phyloP scores from a whole-genome alignment of 2,329 filamentous ascomycete genomes.

The Gnomoniopsis sp. region DNA sequence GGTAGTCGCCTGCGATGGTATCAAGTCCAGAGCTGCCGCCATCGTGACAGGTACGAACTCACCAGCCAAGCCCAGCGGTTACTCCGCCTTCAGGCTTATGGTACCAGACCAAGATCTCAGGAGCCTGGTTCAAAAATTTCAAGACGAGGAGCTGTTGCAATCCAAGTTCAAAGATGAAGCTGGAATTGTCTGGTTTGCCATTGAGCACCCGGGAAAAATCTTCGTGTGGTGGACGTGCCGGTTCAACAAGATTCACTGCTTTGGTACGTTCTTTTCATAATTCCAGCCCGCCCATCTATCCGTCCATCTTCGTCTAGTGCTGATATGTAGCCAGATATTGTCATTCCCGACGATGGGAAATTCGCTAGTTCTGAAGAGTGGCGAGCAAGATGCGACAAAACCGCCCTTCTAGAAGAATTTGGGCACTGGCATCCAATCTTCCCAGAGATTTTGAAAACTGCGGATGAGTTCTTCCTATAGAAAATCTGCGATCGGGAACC shows the following conservation, averaged over 20 bases:
- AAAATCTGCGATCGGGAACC: background rate
- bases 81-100: background rate
- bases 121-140: background rate
- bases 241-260: background rate
- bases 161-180: background rate
- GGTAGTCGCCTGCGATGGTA: background rate
- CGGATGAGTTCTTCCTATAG: background rate
- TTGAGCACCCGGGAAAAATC: background rate
- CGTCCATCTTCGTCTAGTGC: too few relatives aligned
- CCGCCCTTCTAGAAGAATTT: background rate
- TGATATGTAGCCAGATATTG: background rate
- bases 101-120: background rate
- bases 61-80: background rate
- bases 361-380: background rate
- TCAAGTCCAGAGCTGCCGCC: background rate
- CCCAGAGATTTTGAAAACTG: background rate
- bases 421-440: background rate
- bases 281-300: too few relatives aligned
- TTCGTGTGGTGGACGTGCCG: conserved; percentile 1
- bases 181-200: background rate
- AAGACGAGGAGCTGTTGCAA: background rate
- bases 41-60: background rate
- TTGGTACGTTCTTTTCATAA: too few relatives aligned
- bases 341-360: background rate
- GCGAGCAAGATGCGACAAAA: background rate